Base-by-base conservation (phyloP, 306 rosid genomes). In the Arachis stenosperma region DNA sequence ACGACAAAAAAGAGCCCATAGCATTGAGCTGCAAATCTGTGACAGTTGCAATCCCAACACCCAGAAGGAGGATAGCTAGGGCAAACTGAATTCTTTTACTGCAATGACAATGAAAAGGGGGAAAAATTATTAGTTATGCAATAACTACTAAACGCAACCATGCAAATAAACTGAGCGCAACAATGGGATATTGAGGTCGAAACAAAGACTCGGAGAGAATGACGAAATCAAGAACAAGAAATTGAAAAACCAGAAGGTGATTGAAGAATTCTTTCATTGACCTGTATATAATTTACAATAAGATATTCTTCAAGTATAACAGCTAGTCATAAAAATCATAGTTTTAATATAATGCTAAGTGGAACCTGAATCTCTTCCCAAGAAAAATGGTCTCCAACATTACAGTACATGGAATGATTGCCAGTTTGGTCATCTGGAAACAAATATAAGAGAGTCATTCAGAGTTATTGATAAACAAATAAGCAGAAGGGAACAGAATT, bases 371-470 rank as follows among this genome's bases (percentile, higher is more conserved):
- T 86, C 11, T 82, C 90, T 94, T 94, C 77, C 88, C 86, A 15
- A 94, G 86, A 77, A 89, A 94, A 78, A 91, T 78, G 76, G 97
- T 94, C 89, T 94, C 98, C 97, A 94, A 88, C 71, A 94, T 76
- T 58, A 94, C 95, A 70, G 98, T 94, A 69, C 98, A 94, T 51
- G 98, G 98, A 78, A 94, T 94, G 92, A 94, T 94, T 63, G 97
- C 98, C 86, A 94, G 87, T 90, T 94, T 94, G 40, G 96, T 94
- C 98, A 94, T 94, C 98, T 94, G 88, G 60, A 78, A 48, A 61
- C 73, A 79, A 69, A 82, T 63, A 73, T 65, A 78, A 71, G 5
- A 37, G 54, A 62, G 70, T 17, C 37, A 9, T 50, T 87, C 67
- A 79, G 71, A 83, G 52, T 67, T 65, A 63, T 56, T 36, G 75